Evolutionary conservation across 2,329 filamentous ascomycete genomes (phyloP).

Genomic region (Clonostachys sp.): DNA sequence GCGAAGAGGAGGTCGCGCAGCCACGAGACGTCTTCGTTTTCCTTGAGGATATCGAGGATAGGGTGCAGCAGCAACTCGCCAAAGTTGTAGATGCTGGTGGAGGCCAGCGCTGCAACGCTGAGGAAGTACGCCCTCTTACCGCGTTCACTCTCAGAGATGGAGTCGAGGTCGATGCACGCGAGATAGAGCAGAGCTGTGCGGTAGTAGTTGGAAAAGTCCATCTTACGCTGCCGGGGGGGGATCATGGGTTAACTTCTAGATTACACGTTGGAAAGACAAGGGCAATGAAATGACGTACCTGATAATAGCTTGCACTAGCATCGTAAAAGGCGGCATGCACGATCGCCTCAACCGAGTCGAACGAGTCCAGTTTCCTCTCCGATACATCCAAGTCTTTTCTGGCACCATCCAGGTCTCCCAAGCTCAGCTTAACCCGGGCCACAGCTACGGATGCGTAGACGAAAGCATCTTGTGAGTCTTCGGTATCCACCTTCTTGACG

Average conservation of each 20-base stretch:
- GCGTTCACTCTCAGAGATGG: conserved; percentile 70
- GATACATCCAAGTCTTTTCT: conserved; percentile 83
- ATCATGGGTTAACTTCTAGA: conserved; percentile 25
- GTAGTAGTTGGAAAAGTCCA: conserved; percentile 95
- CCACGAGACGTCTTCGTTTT: conserved; percentile 74
- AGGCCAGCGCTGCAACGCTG: conserved; percentile 86
- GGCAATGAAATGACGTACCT: conserved; percentile 36
- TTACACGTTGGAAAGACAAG: not conserved
- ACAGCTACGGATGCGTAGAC: conserved; percentile 92
- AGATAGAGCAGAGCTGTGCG: conserved; percentile 96
- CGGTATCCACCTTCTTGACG: conserved; percentile 84
- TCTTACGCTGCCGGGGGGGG: conserved; percentile 50
- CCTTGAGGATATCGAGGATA: conserved; percentile 76
- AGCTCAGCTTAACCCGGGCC: conserved; percentile 77
- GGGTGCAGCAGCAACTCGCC: conserved; percentile 97
- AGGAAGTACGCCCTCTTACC: conserved; percentile 86
- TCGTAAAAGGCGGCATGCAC: conserved; percentile 97
- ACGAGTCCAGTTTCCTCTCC: conserved; percentile 82
- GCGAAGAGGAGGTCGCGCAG: conserved; percentile 93
- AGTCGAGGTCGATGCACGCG: conserved; percentile 82
- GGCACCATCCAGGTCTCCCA: conserved; percentile 76
- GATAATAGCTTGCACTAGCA: conserved; percentile 91
- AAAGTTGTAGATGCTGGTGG: conserved; percentile 97
- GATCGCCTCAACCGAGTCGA: conserved; percentile 92
- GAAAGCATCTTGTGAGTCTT: conserved; percentile 89